A percentile compares a stretch with the other conserved stretches of the same genome.
phyloP scores from a whole-genome alignment of 768 basidiomycete genomes.

The Lentinus brumalis region DNA sequence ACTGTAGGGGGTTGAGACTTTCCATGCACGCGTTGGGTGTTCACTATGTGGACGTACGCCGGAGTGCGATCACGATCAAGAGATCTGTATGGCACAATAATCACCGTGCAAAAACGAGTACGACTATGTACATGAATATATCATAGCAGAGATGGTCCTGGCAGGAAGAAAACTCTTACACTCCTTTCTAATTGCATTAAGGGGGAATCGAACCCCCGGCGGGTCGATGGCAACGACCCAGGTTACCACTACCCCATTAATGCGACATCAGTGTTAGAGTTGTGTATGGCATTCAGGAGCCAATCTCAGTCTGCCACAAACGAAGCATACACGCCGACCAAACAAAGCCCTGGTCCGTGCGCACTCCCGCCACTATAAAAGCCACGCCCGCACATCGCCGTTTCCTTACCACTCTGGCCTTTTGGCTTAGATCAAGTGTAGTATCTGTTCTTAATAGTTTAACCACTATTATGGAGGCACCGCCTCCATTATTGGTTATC shows the following conservation, averaged over 20 bases:
- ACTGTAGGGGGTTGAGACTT: no score
- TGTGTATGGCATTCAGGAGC: no score
- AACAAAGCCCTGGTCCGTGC: conserved; percentile 13
- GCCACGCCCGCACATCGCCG: neutral
- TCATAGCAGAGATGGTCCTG: no score
- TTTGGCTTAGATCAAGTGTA: conserved; percentile 80
- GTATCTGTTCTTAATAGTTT: conserved; percentile 72
- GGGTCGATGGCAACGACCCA: conserved; percentile 57
- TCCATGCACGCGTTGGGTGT: no score
- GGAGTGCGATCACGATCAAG: no score
- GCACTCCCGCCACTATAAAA: neutral
- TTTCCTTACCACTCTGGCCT: conserved; percentile 54
- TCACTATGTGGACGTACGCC: no score
- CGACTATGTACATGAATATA: no score
- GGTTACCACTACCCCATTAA: conserved; percentile 40
- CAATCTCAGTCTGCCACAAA: no score
- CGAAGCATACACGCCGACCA: neutral
- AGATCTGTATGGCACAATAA: no score
- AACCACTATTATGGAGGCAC: conserved; percentile 42
- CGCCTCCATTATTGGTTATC: conserved; percentile 39
- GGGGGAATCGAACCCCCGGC: conserved; percentile 88
- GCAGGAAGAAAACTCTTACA: no score
- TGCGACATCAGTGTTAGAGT: conserved; percentile 4
- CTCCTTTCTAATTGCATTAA: conserved; percentile 55
- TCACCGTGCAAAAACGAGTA: no score